Conservation (phyloP, 495 filamentous ascomycete genomes). For the Halenospora varia region DNA sequence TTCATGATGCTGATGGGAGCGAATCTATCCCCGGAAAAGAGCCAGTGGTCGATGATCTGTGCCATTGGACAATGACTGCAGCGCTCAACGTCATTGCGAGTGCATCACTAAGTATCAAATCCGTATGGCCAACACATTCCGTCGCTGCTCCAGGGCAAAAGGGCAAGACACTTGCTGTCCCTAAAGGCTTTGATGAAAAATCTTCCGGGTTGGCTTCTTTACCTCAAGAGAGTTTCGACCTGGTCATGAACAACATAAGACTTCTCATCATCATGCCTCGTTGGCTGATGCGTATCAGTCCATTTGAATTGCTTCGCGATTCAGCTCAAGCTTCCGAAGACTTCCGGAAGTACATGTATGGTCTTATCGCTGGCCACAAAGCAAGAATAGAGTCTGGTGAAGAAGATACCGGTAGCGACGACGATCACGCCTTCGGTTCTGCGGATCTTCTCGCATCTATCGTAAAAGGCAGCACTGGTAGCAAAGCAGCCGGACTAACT, state of each 20-base stretch:
- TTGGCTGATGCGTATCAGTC: constrained; percentile 9
- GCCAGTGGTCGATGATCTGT: constrained; percentile 7
- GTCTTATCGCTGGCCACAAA: constrained; percentile 38
- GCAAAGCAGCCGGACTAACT: neutral
- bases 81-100: constrained; percentile 3
- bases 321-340: constrained; percentile 35
- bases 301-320: constrained; percentile 25
- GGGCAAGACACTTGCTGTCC: neutral
- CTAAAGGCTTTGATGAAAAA: neutral
- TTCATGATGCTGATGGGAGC: neutral
- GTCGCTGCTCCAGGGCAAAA: neutral
- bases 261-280: constrained; percentile 17
- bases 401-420: constrained; percentile 25
- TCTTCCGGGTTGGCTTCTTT: neutral
- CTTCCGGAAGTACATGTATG: constrained; percentile 46
- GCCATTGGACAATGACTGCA: neutral
- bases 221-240: neutral
- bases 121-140: constrained; percentile 2
- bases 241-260: constrained; percentile 29
- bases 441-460: constrained; percentile 39
- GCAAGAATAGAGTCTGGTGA: constrained; percentile 29
- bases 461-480: constrained; percentile 6
- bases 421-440: constrained; percentile 16
- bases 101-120: constrained; percentile 1
- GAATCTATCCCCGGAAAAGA: neutral